These are phyloP conservation scores for Gnaphalium uliginosum DNA, from an alignment of 129 eudicot genomes.

Conservation along the genomic window DNA sequence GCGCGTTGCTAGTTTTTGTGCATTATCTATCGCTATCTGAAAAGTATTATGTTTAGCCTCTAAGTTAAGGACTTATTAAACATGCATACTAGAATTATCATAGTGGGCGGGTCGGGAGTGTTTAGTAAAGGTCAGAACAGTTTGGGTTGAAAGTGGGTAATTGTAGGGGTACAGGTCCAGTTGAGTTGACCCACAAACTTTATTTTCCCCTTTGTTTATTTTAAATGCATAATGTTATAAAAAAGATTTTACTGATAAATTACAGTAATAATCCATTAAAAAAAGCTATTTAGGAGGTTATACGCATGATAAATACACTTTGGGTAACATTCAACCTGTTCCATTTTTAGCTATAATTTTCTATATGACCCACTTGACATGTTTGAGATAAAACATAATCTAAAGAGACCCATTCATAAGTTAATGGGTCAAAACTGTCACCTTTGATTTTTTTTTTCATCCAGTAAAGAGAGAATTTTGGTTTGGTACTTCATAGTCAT, in stretches of 20 bases:
- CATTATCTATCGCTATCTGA: slow-evolving; percentile 70
- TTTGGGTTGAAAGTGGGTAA: not conserved
- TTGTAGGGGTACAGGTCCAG: not conserved
- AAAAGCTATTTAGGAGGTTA: not conserved
- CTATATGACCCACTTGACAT: not conserved
- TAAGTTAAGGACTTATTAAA: slow-evolving; percentile 6
- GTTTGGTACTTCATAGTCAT: not conserved
- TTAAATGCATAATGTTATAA: not conserved
- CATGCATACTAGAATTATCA: slow-evolving; percentile 11
- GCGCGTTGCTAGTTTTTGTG: slow-evolving; percentile 58
- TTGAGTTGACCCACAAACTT: not conserved
- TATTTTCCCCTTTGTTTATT: not conserved
- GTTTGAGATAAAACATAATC: not conserved
- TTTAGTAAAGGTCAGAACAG: not conserved
- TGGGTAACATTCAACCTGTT: not conserved
- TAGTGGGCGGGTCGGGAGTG: not conserved
- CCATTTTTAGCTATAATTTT: not conserved
- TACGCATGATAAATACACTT: not conserved
- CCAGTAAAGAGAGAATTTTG: not conserved
- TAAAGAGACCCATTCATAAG: not conserved
- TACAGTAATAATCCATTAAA: not conserved
- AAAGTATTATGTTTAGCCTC: not conserved
- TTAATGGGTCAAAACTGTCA: not conserved
- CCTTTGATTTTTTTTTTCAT: not conserved
- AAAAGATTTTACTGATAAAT: not conserved